These are phyloP conservation scores for Podaxis carcinomalis DNA, from an alignment of 768 basidiomycete species.

Conservation along the genomic window DNA sequence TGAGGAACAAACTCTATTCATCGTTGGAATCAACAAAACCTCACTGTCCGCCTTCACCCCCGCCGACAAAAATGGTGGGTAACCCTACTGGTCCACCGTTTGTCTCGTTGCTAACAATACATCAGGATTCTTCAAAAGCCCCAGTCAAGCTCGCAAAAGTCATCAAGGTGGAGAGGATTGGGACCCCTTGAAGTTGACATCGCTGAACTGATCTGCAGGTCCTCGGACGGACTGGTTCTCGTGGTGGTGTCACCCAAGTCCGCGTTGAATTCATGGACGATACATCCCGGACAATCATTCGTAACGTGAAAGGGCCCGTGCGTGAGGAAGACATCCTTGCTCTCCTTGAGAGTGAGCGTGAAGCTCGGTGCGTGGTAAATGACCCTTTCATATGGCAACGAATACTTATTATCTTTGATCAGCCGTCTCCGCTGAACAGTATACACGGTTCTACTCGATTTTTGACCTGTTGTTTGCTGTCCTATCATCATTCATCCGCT, in stretches of 20 bases:
- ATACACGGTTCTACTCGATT: not conserved
- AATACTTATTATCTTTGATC: not conserved
- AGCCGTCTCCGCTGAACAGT: conserved; percentile 37
- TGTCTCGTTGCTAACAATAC: conserved; percentile 8
- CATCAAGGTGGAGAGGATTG: conserved; percentile 64
- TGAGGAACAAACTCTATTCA: conserved; percentile 27
- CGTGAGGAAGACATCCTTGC: conserved; percentile 95
- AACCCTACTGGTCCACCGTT: not conserved
- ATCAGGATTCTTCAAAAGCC: conserved; percentile 82
- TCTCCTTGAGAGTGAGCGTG: conserved; percentile 96
- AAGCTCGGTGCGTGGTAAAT: conserved; percentile 80
- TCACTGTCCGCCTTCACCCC: conserved; percentile 17
- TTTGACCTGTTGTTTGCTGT: not conserved
- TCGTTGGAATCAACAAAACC: conserved; percentile 25
- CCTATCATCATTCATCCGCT: conserved; percentile 3
- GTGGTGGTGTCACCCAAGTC: conserved; percentile 99
- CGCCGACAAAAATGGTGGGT: conserved; percentile 31
- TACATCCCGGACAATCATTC: conserved; percentile 90
- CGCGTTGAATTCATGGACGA: conserved; percentile 99
- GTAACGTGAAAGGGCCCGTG: conserved; percentile 98
- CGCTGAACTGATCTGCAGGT: conserved; percentile 48
- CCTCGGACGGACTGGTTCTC: conserved; percentile 96
- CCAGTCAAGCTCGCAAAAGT: conserved; percentile 98
- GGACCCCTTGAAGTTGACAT: conserved; percentile 2
- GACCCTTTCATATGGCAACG: not conserved